Conservation (phyloP, 192 early-diverging fungal species). For the Thamnidium elegans region DNA sequence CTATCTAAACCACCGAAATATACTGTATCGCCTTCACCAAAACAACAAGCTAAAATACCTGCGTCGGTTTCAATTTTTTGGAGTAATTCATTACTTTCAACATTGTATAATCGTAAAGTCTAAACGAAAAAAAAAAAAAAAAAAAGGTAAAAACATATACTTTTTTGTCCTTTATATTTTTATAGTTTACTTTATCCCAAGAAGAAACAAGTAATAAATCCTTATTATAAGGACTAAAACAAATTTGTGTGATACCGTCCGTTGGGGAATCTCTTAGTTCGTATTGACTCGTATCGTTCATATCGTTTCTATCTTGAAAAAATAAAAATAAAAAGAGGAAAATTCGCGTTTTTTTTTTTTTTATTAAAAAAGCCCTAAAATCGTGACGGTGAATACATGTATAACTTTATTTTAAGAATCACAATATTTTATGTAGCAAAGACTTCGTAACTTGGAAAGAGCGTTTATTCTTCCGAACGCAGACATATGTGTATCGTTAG, state of each 20-base stretch:
- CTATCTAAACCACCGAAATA: conserved; percentile 80
- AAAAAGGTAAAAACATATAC: background rate
- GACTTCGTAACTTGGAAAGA: too few relatives aligned
- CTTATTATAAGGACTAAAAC: conserved; percentile 67
- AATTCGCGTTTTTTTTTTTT: too few relatives aligned
- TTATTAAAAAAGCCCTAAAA: too few relatives aligned
- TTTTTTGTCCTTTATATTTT: background rate
- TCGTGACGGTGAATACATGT: too few relatives aligned
- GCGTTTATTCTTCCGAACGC: too few relatives aligned
- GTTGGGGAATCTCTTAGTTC: conserved; percentile 78
- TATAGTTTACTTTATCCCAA: conserved; percentile 80
- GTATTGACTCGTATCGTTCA: conserved; percentile 39
- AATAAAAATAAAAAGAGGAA: background rate
- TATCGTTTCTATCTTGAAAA: background rate
- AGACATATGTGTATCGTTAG: too few relatives aligned
- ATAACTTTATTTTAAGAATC: too few relatives aligned
- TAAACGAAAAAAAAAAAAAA: conserved; percentile 22
- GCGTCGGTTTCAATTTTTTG: conserved; percentile 61
- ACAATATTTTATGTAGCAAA: too few relatives aligned
- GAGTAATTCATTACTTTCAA: conserved; percentile 53
- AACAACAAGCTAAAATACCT: conserved; percentile 79
- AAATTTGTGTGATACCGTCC: conserved; percentile 80
- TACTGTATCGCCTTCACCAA: conserved; percentile 50
- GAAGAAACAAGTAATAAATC: conserved; percentile 73
- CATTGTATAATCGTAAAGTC: conserved; percentile 84